Percentiles rank a stretch among this genome's conserved stretches.
These are phyloP conservation scores for Triticum dicoccoides DNA, from an alignment of 176 grass and related monocot species.

Conservation along the genomic window DNA sequence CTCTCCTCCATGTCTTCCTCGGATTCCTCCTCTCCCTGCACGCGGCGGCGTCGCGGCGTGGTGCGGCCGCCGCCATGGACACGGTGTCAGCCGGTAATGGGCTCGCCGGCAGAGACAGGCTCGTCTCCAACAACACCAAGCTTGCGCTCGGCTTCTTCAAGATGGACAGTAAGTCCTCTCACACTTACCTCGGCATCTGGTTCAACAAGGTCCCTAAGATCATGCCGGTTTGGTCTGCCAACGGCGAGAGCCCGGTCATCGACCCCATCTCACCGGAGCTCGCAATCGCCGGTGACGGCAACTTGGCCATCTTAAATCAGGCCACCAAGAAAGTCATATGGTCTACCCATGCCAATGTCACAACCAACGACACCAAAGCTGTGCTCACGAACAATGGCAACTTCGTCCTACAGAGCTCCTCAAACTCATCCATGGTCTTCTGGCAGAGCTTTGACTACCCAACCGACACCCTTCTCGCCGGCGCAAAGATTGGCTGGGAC, in stretches of 20 bases:
- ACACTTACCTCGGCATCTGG: background rate
- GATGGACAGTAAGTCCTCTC: background rate
- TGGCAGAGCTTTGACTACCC: too few relatives aligned
- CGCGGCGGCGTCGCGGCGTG: background rate
- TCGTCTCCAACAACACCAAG: background rate
- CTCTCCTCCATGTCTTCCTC: too few relatives aligned
- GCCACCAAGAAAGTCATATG: background rate
- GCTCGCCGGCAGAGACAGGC: background rate
- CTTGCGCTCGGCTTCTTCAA: background rate
- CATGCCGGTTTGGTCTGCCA: background rate
- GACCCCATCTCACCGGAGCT: background rate
- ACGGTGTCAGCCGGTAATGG: background rate
- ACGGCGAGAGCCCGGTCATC: background rate
- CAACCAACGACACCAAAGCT: too few relatives aligned
- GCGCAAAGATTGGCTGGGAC: background rate
- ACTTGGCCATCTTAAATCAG: background rate
- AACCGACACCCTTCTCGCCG: background rate
- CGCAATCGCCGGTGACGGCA: background rate
- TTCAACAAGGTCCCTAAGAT: too few relatives aligned
- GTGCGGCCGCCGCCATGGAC: background rate
- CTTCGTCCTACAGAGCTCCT: background rate
- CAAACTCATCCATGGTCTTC: background rate
- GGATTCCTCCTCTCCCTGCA: too few relatives aligned
- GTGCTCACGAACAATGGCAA: background rate
- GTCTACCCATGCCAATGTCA: background rate